Percentiles rank a stretch among this genome's conserved stretches.
These are phyloP conservation scores for Pichia heedii DNA, from an alignment of 805 yeast species.

Conservation along the genomic window DNA sequence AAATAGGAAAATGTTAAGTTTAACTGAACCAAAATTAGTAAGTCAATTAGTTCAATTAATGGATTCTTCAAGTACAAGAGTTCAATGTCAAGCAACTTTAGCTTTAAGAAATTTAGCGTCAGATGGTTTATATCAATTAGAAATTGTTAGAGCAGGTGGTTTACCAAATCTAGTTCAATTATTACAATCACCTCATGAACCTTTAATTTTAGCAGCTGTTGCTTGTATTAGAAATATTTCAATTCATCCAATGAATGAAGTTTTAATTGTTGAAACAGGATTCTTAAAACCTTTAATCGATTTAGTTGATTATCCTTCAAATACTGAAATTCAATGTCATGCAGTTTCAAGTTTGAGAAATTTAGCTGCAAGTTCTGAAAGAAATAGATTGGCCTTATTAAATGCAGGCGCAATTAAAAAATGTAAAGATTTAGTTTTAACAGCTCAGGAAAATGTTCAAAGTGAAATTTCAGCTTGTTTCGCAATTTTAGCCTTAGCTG, in stretches of 20 bases:
- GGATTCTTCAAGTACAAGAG: constrained; percentile 91
- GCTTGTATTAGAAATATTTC: constrained; percentile 97
- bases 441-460: constrained; percentile 86
- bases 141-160: constrained; percentile 93
- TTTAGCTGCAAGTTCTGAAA: constrained; percentile 90
- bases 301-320: constrained; percentile 72
- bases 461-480: constrained; percentile 95
- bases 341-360: constrained; percentile 94
- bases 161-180: constrained; percentile 87
- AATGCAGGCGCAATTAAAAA: constrained; percentile 95
- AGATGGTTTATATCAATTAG: constrained; percentile 91
- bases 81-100: constrained; percentile 96
- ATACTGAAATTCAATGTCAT: constrained; percentile 96
- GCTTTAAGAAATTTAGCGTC: constrained; percentile 94
- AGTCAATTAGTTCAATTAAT: constrained; percentile 78
- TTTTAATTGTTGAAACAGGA: constrained; percentile 93
- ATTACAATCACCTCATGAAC: constrained; percentile 82
- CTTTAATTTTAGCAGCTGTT: constrained; percentile 89
- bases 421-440: constrained; percentile 78
- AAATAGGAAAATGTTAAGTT: constrained; percentile 79
- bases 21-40: constrained; percentile 89
- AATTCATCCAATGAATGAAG: constrained; percentile 93
- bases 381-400: constrained; percentile 81
- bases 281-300: constrained; percentile 85
- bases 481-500: constrained; percentile 94